Percentiles rank a stretch among this genome's conserved stretches.
Evolutionary conservation across 2,329 filamentous ascomycete genomes (phyloP).

Genomic region (Botrytis pseudocinerea): DNA sequence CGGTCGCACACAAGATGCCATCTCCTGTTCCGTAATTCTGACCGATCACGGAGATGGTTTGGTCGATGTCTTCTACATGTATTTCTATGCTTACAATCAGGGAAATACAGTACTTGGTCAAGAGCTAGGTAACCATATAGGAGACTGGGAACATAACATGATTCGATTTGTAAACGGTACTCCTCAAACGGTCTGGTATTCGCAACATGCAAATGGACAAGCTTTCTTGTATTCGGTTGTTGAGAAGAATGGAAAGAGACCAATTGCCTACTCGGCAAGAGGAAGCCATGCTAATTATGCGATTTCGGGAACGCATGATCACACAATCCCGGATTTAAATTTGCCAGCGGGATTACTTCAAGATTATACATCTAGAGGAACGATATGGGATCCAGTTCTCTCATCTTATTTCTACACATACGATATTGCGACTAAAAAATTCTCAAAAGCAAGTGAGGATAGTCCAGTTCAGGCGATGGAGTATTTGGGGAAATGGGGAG

Average conservation of each 20-base stretch:
- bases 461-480: conserved; percentile 56
- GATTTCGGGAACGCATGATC: conserved; percentile 59
- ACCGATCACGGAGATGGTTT: conserved; percentile 54
- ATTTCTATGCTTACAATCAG: conserved; percentile 42
- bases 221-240: conserved; percentile 60
- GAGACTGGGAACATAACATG: conserved; percentile 69
- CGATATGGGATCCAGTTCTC: conserved; percentile 60
- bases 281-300: conserved; percentile 68
- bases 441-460: conserved; percentile 31
- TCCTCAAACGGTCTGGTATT: conserved; percentile 61
- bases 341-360: conserved; percentile 54
- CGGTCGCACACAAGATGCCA: conserved; percentile 52
- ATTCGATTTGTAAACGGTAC: conserved; percentile 59
- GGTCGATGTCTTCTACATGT: conserved; percentile 42
- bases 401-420: conserved; percentile 59
- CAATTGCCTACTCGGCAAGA: conserved; percentile 58
- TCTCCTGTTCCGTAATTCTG: conserved; percentile 55
- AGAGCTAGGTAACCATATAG: conserved; percentile 54
- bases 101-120: conserved; percentile 39
- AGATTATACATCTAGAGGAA: conserved; percentile 56
- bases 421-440: conserved; percentile 40
- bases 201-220: conserved; percentile 62
- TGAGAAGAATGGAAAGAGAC: conserved; percentile 54
- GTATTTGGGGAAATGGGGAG: conserved; percentile 63
- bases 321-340: conserved; percentile 61